Percentiles rank a stretch among this genome's conserved stretches.
These are phyloP conservation scores for Aureobasidium sp. DNA, from an alignment of 2,329 filamentous ascomycete genomes.

Conservation along the genomic window DNA sequence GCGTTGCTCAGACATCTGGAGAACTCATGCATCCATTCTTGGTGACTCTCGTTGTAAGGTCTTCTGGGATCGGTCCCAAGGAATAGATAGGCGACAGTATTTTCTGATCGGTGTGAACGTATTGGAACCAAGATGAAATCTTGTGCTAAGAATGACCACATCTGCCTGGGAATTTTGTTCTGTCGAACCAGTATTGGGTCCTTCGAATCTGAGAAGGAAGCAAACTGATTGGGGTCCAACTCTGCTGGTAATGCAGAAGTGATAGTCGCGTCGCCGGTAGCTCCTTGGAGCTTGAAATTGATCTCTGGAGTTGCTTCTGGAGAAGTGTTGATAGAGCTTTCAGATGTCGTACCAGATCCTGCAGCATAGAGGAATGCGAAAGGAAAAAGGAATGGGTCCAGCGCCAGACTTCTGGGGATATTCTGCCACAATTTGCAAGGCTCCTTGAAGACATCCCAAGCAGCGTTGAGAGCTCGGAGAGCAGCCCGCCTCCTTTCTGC, in stretches of 20 bases:
- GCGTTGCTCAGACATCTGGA: slow-evolving; percentile 13
- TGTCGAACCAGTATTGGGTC: background rate
- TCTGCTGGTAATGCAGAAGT: background rate
- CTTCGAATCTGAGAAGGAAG: background rate
- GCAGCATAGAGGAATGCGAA: slow-evolving; percentile 17
- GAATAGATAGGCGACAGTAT: slow-evolving; percentile 11
- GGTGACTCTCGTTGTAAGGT: slow-evolving; percentile 12
- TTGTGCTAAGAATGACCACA: background rate
- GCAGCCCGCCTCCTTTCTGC: slow-evolving; percentile 10
- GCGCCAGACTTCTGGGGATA: background rate
- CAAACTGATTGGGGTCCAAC: background rate
- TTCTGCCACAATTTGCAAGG: slow-evolving; percentile 13
- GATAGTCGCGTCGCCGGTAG: background rate
- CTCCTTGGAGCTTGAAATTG: background rate
- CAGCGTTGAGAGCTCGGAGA: slow-evolving; percentile 4
- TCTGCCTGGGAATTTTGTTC: background rate
- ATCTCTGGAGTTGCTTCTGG: background rate
- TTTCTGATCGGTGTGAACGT: slow-evolving; percentile 10
- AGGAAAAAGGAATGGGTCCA: slow-evolving; percentile 15
- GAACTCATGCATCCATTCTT: slow-evolving; percentile 13
- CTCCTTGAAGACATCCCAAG: slow-evolving; percentile 7
- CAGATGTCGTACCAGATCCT: background rate
- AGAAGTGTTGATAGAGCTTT: slow-evolving; percentile 3
- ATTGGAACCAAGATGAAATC: slow-evolving; percentile 5
- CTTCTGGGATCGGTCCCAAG: slow-evolving; percentile 12